Percentiles rank a stretch among this genome's conserved stretches.
These are phyloP conservation scores for Mycena chlorophos DNA, from an alignment of 768 basidiomycete species.

Conservation along the genomic window DNA sequence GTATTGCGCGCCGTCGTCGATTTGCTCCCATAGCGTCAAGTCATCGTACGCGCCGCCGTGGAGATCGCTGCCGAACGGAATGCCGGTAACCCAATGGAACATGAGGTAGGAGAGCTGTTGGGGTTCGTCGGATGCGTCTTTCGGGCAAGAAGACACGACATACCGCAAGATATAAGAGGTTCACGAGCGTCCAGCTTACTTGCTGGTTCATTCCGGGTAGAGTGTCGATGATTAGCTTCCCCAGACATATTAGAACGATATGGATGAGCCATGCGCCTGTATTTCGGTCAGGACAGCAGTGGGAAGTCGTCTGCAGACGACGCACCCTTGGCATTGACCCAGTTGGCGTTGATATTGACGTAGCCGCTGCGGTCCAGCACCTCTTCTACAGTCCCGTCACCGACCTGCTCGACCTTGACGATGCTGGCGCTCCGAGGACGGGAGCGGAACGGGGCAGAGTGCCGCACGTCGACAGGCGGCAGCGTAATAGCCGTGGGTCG, in stretches of 20 bases:
- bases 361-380: conserved; percentile 78
- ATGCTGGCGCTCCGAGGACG: conserved; percentile 61
- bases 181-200: conserved; percentile 93
- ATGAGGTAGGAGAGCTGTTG: conserved; percentile 89
- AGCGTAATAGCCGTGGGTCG: conserved; percentile 57
- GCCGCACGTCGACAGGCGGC: conserved; percentile 44
- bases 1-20: conserved; percentile 97
- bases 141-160: conserved; percentile 31
- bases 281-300: background rate
- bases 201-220: conserved; percentile 93
- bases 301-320: conserved; percentile 12
- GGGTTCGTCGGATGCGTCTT: background rate
- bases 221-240: conserved; percentile 91
- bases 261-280: conserved; percentile 98
- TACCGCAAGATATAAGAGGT: conserved; percentile 87
- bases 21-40: conserved; percentile 98
- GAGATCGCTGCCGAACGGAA: conserved; percentile 86
- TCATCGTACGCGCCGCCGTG: conserved; percentile 96
- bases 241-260: conserved; percentile 84
- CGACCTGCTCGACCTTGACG: conserved; percentile 84
- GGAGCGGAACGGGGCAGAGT: conserved; percentile 31
- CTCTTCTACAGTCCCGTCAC: conserved; percentile 70
- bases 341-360: conserved; percentile 84
- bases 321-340: conserved; percentile 91
- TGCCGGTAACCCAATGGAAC: conserved; percentile 98